Conservation (phyloP, 441 rosid genomes). For the Caryocar brasiliense region DNA sequence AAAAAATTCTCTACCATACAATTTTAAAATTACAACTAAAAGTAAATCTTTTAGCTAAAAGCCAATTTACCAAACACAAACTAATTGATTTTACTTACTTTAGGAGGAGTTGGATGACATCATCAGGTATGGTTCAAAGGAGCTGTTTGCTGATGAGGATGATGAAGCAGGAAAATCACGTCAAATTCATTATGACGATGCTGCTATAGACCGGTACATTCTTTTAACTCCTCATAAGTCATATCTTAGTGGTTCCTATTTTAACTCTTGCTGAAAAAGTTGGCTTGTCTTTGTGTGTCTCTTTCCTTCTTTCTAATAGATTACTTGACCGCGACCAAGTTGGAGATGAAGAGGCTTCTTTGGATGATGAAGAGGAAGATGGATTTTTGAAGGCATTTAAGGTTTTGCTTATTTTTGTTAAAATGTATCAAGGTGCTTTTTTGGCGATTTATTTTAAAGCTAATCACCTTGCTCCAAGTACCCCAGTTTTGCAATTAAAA, state of each 20-base stretch:
- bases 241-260: background rate
- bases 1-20: no score
- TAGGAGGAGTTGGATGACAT: slow-evolving; percentile 99
- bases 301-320: slow-evolving; percentile 35
- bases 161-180: slow-evolving; percentile 94
- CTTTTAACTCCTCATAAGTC: slow-evolving; percentile 2
- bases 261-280: background rate
- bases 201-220: slow-evolving; percentile 81
- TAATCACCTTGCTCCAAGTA: slow-evolving; percentile 3
- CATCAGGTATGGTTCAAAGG: slow-evolving; percentile 95
- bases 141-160: slow-evolving; percentile 89
- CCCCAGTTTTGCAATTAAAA: no score
- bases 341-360: slow-evolving; percentile 67
- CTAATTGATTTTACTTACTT: slow-evolving; percentile 15
- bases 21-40: no score
- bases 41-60: no score
- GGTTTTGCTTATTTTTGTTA: slow-evolving; percentile 27
- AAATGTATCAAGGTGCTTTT: background rate
- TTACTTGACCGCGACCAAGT: slow-evolving; percentile 81
- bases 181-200: slow-evolving; percentile 92
- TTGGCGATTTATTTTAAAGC: background rate
- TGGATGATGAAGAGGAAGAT: slow-evolving; percentile 87
- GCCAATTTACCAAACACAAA: no score
- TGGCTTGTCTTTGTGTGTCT: background rate
- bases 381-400: slow-evolving; percentile 92